Conservation (phyloP, 306 rosid genomes). For the Rubus parviflorus region DNA sequence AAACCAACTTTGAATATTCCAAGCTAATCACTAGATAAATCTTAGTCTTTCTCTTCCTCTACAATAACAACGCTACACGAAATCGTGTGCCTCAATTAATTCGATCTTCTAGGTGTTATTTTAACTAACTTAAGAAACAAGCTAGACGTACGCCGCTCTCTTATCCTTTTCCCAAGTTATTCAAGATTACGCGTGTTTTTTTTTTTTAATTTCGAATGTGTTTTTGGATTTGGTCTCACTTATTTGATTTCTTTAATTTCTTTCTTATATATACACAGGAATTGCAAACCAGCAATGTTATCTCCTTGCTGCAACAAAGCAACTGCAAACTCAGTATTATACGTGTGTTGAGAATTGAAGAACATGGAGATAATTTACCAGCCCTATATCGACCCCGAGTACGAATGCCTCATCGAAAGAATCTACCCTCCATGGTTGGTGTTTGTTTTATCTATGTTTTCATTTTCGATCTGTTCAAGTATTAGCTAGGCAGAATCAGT, state of each 20-base stretch:
- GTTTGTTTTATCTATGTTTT: background rate
- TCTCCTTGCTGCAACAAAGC: conserved; percentile 8
- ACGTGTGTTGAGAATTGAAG: conserved; percentile 3
- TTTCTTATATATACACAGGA: conserved; percentile 1
- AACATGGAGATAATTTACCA: conserved; percentile 58
- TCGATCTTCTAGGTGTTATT: background rate
- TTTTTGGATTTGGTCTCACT: conserved; percentile 10
- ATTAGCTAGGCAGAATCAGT: background rate
- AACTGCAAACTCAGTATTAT: background rate
- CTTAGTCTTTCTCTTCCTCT: background rate
- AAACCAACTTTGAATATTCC: background rate
- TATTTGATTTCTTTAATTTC: too few relatives aligned
- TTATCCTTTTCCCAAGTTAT: conserved; percentile 19
- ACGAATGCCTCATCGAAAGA: conserved; percentile 76
- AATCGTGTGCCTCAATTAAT: background rate
- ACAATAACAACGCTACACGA: background rate
- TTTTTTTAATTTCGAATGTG: background rate
- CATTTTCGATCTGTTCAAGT: background rate
- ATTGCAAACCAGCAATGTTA: conserved; percentile 11
- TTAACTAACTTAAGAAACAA: conserved; percentile 26
- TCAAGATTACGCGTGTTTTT: conserved; percentile 9
- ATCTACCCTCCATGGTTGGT: conserved; percentile 83
- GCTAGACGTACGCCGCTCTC: conserved; percentile 33
- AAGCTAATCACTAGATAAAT: background rate
- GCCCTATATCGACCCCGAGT: conserved; percentile 60